Conservation (phyloP, 2,329 filamentous ascomycete species). For the Colletotrichum abscissum region DNA sequence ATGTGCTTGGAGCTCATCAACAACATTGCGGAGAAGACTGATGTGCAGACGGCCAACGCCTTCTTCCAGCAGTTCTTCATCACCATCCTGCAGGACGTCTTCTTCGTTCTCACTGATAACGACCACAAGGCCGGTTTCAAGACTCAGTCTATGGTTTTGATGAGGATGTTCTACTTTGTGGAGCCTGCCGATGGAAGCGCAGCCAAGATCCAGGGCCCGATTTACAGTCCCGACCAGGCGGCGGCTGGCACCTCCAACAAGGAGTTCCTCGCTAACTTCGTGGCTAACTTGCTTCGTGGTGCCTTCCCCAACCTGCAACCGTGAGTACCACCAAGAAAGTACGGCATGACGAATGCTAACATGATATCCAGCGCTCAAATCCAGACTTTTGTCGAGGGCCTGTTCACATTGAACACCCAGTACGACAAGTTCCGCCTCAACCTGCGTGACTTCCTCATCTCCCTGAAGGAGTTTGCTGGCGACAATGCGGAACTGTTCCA, state of each 20-base stretch:
- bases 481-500: conserved; percentile 95
- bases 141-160: conserved; percentile 92
- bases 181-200: conserved; percentile 74
- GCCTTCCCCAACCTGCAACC: conserved; percentile 94
- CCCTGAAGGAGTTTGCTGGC: conserved; percentile 94
- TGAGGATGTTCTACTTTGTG: conserved; percentile 97
- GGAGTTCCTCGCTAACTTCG: conserved; percentile 90
- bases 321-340: conserved; percentile 63
- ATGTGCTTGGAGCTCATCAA: conserved; percentile 98
- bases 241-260: conserved; percentile 86
- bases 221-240: conserved; percentile 88
- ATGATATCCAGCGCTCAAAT: conserved; percentile 77
- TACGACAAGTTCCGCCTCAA: conserved; percentile 96
- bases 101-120: conserved; percentile 96
- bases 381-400: conserved; percentile 85
- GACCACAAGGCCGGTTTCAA: conserved; percentile 99
- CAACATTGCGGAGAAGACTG: conserved; percentile 90
- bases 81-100: conserved; percentile 94
- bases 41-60: conserved; percentile 84
- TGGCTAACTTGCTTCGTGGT: conserved; percentile 84
- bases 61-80: conserved; percentile 99
- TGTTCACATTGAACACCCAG: conserved; percentile 90
- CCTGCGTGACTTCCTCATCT: conserved; percentile 96
- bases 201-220: conserved; percentile 91
- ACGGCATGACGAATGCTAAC: conserved; percentile 46